Base-by-base conservation (phyloP, 306 rosid species). In the Vigna mungo region DNA sequence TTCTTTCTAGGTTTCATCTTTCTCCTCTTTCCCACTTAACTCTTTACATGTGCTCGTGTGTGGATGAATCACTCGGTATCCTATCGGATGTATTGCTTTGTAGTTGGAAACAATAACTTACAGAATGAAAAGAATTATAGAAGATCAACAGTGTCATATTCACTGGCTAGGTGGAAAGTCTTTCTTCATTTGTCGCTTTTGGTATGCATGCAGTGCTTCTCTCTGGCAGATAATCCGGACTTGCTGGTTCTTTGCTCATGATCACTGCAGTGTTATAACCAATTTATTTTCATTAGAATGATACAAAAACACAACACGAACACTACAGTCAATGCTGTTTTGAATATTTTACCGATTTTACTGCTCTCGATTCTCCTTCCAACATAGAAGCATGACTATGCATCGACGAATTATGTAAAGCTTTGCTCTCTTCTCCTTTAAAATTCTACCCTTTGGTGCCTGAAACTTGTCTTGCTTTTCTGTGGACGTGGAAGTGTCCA, bases 381-480 rank as follows among this genome's bases (percentile, higher is more conserved):
- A 85, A 78, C 88, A 85, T 58, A 85, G 88, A 69, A 81, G 88
- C 88, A 85, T 85, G 75, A 78, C 66, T 55, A 85, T 85, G 85
- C 88, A 81, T 17, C 83, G 44, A 61, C 83, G 81, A 59, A 85
- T 81, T 61, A 85, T 85, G 85, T 85, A 81, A 61, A 85, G 72
- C 88, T 78, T 81, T 46, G 88, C 85, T 78, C 88, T 81, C 78
- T 81, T 85, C 83, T 82, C 81, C 83, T 84, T 81, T 81, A 81
- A 62, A 74, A 78, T 15, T 74, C 83, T 78, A 37, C 75, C 74
- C 73, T 81, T 81, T 79, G 85, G 81, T 23, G 47, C 72, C 64
- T 77, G 70, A 44, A 54, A 0, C 46, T 76, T 82, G 69, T 66
- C 74, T n/a, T 77, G 78, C 62, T 85, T 78, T 78, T 78, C 83